phyloP scores from a whole-genome alignment of 768 basidiomycete genomes.

The Sutorius australiensis region DNA sequence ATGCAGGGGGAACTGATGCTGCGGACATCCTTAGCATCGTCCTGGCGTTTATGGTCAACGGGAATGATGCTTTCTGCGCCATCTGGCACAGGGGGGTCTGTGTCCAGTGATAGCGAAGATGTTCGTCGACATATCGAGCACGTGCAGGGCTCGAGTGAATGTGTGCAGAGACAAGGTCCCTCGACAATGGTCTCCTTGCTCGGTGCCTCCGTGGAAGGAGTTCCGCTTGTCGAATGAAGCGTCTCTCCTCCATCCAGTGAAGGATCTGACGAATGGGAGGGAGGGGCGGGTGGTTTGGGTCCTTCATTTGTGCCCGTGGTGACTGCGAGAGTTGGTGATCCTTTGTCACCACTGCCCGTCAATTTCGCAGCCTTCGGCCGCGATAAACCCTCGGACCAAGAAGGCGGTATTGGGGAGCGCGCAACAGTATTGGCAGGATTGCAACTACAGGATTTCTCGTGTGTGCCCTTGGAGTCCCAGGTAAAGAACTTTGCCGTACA shows the following conservation, averaged over 20 bases:
- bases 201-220: background rate
- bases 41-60: background rate
- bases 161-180: background rate
- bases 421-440: constrained; percentile 2
- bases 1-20: background rate
- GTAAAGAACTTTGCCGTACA: background rate
- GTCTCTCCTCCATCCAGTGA: constrained; percentile 5
- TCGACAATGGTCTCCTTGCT: background rate
- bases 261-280: constrained; percentile 5
- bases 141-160: background rate
- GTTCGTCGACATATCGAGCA: constrained; percentile 10
- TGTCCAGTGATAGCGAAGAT: background rate
- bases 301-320: background rate
- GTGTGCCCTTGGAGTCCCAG: background rate
- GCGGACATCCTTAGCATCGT: background rate
- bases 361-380: background rate
- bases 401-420: no score
- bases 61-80: background rate
- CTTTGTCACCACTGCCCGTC: background rate
- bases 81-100: background rate
- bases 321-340: background rate
- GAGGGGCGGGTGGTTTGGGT: background rate
- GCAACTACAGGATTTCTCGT: constrained; percentile 2
- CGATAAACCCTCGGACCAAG: background rate
- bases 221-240: constrained; percentile 1